A percentile compares a stretch with the other conserved stretches of the same genome.
These are phyloP conservation scores for Petunia hybrid DNA, from an alignment of 305 asterid species.

Conservation along the genomic window DNA sequence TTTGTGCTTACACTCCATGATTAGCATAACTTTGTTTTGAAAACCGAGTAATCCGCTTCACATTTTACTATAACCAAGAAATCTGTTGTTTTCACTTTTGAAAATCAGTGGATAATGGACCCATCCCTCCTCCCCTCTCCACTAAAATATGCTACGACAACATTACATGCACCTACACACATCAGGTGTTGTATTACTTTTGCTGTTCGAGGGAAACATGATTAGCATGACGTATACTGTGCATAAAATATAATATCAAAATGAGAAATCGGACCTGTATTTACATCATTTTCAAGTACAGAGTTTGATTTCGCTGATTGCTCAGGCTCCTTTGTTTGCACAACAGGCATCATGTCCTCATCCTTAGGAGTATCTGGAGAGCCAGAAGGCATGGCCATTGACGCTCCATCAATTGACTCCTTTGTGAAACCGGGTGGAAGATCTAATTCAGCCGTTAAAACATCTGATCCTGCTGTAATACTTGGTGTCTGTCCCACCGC, in stretches of 20 bases:
- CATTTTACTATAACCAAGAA: neutral
- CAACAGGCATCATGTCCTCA: conserved; percentile 50
- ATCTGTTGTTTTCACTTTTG: neutral
- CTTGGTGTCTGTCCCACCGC: conserved; percentile 48
- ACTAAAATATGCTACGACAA: neutral
- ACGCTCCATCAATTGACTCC: conserved; percentile 61
- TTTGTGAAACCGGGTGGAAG: conserved; percentile 57
- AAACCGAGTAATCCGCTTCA: neutral
- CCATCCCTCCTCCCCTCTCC: conserved; percentile 7
- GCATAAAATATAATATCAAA: conserved; percentile 25
- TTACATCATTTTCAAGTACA: conserved; percentile 46
- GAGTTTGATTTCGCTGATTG: conserved; percentile 47
- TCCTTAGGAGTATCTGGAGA: conserved; percentile 60
- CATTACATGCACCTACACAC: neutral
- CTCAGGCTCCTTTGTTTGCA: conserved; percentile 59
- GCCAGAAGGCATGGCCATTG: conserved; percentile 46
- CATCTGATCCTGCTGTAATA: conserved; percentile 51
- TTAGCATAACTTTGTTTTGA: neutral
- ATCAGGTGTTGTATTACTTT: neutral
- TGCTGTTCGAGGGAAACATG: conserved; percentile 9
- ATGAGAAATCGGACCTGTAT: conserved; percentile 52
- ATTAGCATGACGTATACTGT: conserved; percentile 30
- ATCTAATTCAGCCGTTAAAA: conserved; percentile 53
- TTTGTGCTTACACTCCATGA: neutral
- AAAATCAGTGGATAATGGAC: neutral